phyloP scores from a whole-genome alignment of 2,329 filamentous ascomycete genomes.

The Aspergillus pseudonomiae region DNA sequence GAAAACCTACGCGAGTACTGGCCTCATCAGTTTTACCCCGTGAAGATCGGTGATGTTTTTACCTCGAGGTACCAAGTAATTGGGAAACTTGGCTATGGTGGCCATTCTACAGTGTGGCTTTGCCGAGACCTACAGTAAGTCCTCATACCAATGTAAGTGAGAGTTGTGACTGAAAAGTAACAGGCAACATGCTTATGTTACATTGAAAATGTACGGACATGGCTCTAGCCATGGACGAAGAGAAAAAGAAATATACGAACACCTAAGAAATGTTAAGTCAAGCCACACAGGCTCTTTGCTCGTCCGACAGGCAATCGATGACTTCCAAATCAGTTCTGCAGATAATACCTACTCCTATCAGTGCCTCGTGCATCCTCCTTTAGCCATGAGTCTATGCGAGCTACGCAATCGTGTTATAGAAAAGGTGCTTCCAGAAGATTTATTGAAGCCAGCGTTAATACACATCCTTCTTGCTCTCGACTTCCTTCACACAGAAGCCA shows the following conservation, averaged over 20 bases:
- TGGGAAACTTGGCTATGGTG: slow-evolving; percentile 12
- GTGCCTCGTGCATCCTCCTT: slow-evolving; percentile 28
- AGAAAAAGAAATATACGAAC: slow-evolving; percentile 22
- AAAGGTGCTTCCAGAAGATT: slow-evolving; percentile 20
- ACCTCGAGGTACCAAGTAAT: slow-evolving; percentile 13
- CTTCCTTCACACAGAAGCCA: slow-evolving; percentile 30
- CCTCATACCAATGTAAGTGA: neutral
- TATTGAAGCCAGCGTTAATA: slow-evolving; percentile 25
- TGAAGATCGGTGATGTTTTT: slow-evolving; percentile 15
- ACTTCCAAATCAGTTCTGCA: slow-evolving; percentile 23
- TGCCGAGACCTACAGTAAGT: slow-evolving; percentile 19
- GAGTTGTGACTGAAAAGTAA: neutral
- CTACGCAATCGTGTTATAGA: slow-evolving; percentile 13
- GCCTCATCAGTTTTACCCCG: slow-evolving; percentile 5
- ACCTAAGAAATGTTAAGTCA: slow-evolving; percentile 23
- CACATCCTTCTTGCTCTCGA: slow-evolving; percentile 30
- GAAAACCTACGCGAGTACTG: slow-evolving; percentile 11
- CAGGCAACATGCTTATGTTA: slow-evolving; percentile 12
- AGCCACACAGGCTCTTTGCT: slow-evolving; percentile 20
- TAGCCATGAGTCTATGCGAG: slow-evolving; percentile 26
- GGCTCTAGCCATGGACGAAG: slow-evolving; percentile 15
- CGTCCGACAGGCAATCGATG: slow-evolving; percentile 23
- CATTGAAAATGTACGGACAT: slow-evolving; percentile 10
- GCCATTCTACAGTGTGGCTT: slow-evolving; percentile 14
- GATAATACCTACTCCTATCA: slow-evolving; percentile 19